phyloP scores from a whole-genome alignment of 495 filamentous ascomycete species.

The Friedmanniomyces endolithicus region DNA sequence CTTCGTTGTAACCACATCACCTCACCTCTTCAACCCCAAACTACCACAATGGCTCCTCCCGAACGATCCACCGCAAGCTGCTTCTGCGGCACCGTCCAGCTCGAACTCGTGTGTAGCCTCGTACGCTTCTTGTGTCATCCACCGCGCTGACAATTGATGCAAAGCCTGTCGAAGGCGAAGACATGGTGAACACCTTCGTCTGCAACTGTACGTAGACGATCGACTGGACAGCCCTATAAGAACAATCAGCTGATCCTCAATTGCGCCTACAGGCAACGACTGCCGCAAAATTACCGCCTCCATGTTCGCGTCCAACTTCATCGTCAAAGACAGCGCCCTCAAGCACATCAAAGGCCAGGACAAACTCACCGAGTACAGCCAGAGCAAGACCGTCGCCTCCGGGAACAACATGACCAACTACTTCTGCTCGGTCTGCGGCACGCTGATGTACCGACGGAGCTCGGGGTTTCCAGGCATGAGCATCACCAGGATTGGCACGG shows the following conservation, averaged over 20 bases:
- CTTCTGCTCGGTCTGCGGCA: conserved; percentile 43
- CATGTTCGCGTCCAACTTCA: conserved; percentile 47
- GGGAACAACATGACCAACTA: conserved; percentile 42
- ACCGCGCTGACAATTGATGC: neutral
- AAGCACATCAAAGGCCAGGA: conserved; percentile 37
- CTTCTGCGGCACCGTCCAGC: conserved; percentile 43
- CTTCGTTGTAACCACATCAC: neutral
- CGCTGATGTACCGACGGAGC: conserved; percentile 40
- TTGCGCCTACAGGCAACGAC: conserved; percentile 25
- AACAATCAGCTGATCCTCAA: neutral
- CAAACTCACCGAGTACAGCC: conserved; percentile 32
- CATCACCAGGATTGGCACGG: conserved; percentile 41
- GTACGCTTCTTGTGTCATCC: too few species aligned
- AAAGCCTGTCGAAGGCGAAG: conserved; percentile 26
- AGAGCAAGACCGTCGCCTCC: conserved; percentile 32
- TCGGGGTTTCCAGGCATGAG: conserved; percentile 29
- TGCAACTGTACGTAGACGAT: conserved; percentile 36
- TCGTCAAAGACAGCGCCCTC: conserved; percentile 32
- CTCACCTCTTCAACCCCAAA: neutral
- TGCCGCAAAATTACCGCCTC: conserved; percentile 48
- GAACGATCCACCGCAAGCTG: conserved; percentile 40
- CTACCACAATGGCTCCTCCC: neutral
- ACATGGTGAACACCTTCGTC: conserved; percentile 39
- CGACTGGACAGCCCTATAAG: neutral
- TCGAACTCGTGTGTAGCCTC: conserved; percentile 29